These are phyloP conservation scores for Mycena polygramma DNA, from an alignment of 768 basidiomycete species.

Conservation along the genomic window DNA sequence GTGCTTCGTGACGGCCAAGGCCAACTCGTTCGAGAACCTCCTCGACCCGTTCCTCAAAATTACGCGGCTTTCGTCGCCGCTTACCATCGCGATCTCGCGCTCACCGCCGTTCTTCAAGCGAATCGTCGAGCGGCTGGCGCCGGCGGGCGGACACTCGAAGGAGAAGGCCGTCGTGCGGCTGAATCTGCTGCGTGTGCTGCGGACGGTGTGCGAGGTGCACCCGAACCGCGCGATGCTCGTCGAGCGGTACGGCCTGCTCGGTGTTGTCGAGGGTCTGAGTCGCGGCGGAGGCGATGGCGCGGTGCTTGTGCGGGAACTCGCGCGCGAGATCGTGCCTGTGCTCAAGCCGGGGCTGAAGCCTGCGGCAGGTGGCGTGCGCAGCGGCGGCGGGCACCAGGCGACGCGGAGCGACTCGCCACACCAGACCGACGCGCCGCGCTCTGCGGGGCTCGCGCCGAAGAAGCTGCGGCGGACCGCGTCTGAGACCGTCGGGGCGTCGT, in stretches of 20 bases:
- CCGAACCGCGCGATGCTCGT: slow-evolving; percentile 88
- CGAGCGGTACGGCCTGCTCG: slow-evolving; percentile 83
- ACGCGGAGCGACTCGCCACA: slow-evolving; percentile 34
- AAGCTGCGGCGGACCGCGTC: slow-evolving; percentile 77
- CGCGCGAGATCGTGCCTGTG: slow-evolving; percentile 85
- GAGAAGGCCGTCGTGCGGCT: slow-evolving; percentile 89
- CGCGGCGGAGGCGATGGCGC: slow-evolving; percentile 84
- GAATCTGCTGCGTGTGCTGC: slow-evolving; percentile 88
- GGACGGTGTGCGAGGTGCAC: slow-evolving; percentile 89
- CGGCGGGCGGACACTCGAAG: slow-evolving; percentile 46
- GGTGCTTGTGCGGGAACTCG: slow-evolving; percentile 90
- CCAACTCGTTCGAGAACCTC: slow-evolving; percentile 92
- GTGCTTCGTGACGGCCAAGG: slow-evolving; percentile 88
- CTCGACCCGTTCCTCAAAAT: slow-evolving; percentile 95
- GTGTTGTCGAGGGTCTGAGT: slow-evolving; percentile 85
- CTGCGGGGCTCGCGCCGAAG: slow-evolving; percentile 68
- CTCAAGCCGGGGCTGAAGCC: slow-evolving; percentile 81
- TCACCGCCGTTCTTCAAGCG: slow-evolving; percentile 88
- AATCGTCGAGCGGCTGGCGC: slow-evolving; percentile 85
- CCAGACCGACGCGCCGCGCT: slow-evolving; percentile 34
- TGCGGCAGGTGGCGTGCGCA: slow-evolving; percentile 46
- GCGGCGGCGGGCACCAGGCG: slow-evolving; percentile 36
- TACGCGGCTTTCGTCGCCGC: slow-evolving; percentile 78
- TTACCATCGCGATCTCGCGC: slow-evolving; percentile 85
- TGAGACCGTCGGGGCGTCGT: slow-evolving; percentile 59